Conservation (phyloP, 2,329 filamentous ascomycete genomes). For the Orbilia blumenaviensis region DNA sequence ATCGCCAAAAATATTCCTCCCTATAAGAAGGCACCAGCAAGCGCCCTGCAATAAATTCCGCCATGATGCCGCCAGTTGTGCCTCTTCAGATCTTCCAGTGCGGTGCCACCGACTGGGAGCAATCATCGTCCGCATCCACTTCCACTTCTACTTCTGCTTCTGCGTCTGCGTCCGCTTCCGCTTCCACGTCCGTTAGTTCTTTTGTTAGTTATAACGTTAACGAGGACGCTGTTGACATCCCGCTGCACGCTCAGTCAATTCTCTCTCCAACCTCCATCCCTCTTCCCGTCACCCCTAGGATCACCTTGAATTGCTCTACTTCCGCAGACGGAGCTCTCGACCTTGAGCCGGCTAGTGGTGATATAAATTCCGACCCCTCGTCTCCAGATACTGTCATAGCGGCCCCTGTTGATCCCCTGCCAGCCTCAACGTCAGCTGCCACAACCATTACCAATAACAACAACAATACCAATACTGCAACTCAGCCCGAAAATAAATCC, state of each 20-base stretch:
- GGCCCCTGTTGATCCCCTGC: constrained; percentile 22
- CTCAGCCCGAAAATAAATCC: too few species aligned
- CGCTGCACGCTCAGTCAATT: neutral
- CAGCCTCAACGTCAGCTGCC: constrained; percentile 19
- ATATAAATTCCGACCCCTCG: constrained; percentile 42
- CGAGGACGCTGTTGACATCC: too few species aligned
- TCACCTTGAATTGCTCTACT: constrained; percentile 33
- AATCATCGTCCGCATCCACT: neutral
- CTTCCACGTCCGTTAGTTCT: neutral
- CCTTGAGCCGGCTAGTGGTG: constrained; percentile 15
- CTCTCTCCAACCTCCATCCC: constrained; percentile 49
- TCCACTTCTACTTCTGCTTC: neutral
- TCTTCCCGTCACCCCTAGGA: constrained; percentile 41
- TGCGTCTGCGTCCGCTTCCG: neutral
- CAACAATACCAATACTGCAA: neutral
- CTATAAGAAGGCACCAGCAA: constrained; percentile 53
- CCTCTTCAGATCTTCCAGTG: constrained; percentile 35
- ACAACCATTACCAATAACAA: neutral
- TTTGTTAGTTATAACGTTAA: too few species aligned
- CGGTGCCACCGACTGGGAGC: neutral
- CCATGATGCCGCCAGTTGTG: constrained; percentile 51
- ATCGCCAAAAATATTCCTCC: constrained; percentile 23
- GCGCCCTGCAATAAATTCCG: constrained; percentile 34
- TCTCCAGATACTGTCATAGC: constrained; percentile 42
- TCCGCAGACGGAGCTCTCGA: neutral